Percentiles rank a stretch among this genome's conserved stretches.
Evolutionary conservation across 805 yeast species (phyloP).

Genomic region (Candida ipomoeae): DNA sequence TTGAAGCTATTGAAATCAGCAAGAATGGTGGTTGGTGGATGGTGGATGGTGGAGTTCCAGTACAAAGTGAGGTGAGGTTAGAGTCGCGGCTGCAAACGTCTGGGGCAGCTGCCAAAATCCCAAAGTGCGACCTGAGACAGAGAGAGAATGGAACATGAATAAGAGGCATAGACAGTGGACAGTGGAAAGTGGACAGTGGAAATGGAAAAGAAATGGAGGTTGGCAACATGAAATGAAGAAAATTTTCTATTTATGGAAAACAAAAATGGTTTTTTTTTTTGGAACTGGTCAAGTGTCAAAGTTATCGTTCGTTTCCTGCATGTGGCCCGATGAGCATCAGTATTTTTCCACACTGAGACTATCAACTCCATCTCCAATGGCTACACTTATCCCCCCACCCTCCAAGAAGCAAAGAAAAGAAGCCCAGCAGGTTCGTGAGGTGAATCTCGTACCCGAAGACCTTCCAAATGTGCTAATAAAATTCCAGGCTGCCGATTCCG

Average conservation of each 20-base stretch:
- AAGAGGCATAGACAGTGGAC: no score
- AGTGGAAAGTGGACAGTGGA: neutral
- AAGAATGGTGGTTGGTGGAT: neutral
- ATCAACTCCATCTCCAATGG: conserved; percentile 48
- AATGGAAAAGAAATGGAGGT: neutral
- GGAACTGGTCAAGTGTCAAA: no score
- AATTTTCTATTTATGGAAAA: neutral
- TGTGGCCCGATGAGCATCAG: conserved; percentile 16
- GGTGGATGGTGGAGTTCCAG: neutral
- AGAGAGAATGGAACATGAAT: no score
- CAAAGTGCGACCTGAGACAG: neutral
- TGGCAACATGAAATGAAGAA: no score
- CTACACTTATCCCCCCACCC: conserved; percentile 90
- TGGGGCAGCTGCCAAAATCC: neutral
- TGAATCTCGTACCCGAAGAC: conserved; percentile 67
- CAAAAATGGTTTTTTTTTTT: no score
- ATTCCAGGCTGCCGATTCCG: conserved; percentile 92
- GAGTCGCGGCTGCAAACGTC: conserved; percentile 4
- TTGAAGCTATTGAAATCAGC: conserved; percentile 1
- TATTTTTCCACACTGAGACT: conserved; percentile 3
- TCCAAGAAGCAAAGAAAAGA: conserved; percentile 81
- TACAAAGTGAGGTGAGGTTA: neutral
- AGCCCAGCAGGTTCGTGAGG: conserved; percentile 78
- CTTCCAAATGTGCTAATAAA: conserved; percentile 83
- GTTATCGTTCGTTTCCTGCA: neutral